Evolutionary conservation across 1,284 basidiomycete species (phyloP).

Genomic region (Crepidotus sp.): DNA sequence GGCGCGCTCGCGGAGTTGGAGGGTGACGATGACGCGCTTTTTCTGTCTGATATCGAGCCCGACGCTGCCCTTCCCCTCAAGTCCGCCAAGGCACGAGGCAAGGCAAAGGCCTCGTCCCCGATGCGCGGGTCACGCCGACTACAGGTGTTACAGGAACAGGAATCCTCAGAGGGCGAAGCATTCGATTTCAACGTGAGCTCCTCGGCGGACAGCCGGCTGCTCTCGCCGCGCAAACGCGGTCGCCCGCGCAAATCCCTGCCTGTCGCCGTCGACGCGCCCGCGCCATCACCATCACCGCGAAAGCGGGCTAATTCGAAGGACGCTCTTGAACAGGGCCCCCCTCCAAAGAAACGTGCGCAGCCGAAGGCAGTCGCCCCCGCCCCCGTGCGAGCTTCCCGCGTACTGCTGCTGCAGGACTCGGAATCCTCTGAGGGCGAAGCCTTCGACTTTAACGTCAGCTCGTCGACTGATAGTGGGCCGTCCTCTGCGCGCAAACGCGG

Average conservation of each 20-base stretch:
- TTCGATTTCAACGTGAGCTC: constrained; percentile 25
- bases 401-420: not conserved
- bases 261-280: not conserved
- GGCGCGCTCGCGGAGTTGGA: constrained; percentile 22
- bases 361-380: not conserved
- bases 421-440: constrained; percentile 23
- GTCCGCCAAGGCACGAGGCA: constrained; percentile 6
- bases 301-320: constrained; percentile 11
- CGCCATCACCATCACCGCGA: constrained; percentile 10
- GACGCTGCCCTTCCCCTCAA: constrained; percentile 4
- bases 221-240: constrained; percentile 17
- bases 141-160: not conserved
- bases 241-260: constrained; percentile 15
- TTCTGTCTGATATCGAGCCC: constrained; percentile 19
- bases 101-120: constrained; percentile 2
- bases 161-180: constrained; percentile 23
- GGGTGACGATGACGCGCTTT: constrained; percentile 26
- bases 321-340: not conserved
- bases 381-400: not conserved
- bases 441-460: constrained; percentile 25
- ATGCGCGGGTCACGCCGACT: not conserved
- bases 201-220: constrained; percentile 17
- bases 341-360: constrained; percentile 8
- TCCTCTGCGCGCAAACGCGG: constrained; percentile 18
- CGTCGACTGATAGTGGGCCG: constrained; percentile 17